phyloP scores from a whole-genome alignment of 805 yeast genomes.

The Wilhelminamyces savonicus region DNA sequence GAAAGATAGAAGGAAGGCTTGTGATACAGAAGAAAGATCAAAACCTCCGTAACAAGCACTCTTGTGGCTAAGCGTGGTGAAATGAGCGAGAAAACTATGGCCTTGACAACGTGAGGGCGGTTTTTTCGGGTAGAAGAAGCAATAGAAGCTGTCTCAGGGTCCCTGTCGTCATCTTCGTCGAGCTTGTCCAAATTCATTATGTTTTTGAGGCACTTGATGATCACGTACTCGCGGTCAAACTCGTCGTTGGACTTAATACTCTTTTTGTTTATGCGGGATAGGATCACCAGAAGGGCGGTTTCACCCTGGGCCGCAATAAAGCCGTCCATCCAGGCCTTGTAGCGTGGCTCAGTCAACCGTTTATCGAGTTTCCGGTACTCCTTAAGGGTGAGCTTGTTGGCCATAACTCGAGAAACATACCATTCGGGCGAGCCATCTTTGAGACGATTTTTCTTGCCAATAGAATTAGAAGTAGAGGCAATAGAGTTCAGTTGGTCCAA shows the following conservation, averaged over 20 bases:
- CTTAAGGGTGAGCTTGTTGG: slow-evolving; percentile 23
- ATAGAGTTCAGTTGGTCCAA: no score
- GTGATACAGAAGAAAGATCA: slow-evolving; percentile 29
- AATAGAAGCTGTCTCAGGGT: slow-evolving; percentile 2
- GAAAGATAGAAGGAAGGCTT: slow-evolving; percentile 17
- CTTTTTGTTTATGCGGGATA: slow-evolving; percentile 32
- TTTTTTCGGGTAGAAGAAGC: slow-evolving; percentile 10
- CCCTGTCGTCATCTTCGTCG: slow-evolving; percentile 5
- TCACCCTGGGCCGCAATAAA: slow-evolving; percentile 40
- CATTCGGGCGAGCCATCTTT: slow-evolving; percentile 37
- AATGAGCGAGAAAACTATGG: slow-evolving; percentile 31
- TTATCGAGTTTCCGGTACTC: slow-evolving; percentile 32
- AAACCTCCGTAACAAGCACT: slow-evolving; percentile 34
- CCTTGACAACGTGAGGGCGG: slow-evolving; percentile 26
- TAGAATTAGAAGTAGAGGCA: slow-evolving; percentile 5
- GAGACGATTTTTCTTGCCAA: slow-evolving; percentile 15
- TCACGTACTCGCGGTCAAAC: slow-evolving; percentile 32
- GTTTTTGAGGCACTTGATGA: slow-evolving; percentile 32
- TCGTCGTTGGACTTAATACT: slow-evolving; percentile 40
- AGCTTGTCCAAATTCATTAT: slow-evolving; percentile 20
- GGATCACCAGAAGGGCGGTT: slow-evolving; percentile 33
- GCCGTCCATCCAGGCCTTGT: slow-evolving; percentile 25
- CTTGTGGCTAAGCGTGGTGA: slow-evolving; percentile 37
- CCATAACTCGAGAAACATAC: slow-evolving; percentile 32
- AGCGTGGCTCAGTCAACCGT: no score